Conservation (phyloP, 1,284 basidiomycete genomes). For the Moniliophthora roreri region DNA sequence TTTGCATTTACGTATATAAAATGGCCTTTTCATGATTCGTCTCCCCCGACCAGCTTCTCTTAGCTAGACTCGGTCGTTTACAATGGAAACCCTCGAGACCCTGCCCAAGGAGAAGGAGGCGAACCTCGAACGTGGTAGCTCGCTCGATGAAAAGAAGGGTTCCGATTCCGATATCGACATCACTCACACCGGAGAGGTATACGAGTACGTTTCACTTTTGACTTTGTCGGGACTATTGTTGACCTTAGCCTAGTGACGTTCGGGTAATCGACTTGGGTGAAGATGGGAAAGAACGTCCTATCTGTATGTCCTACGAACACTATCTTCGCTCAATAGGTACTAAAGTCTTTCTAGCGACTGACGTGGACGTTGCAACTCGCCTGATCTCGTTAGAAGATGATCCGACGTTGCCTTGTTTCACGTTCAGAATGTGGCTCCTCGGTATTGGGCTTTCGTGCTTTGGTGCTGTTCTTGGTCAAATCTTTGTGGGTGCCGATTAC, state of each 20-base stretch:
- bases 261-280: slow-evolving; percentile 1
- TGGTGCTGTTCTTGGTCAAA: slow-evolving; percentile 47
- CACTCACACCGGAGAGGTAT: not conserved
- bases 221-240: slow-evolving; percentile 22
- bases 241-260: not conserved
- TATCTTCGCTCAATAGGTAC: slow-evolving; percentile 37
- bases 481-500: slow-evolving; percentile 19
- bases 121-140: slow-evolving; percentile 18
- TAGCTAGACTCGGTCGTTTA: not conserved
- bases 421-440: slow-evolving; percentile 58
- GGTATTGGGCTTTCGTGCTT: slow-evolving; percentile 62
- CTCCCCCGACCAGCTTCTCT: no score
- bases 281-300: slow-evolving; percentile 23
- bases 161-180: slow-evolving; percentile 13
- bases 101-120: not conserved
- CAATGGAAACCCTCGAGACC: slow-evolving; percentile 6
- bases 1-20: no score
- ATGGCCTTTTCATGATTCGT: no score
- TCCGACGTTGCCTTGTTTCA: slow-evolving; percentile 54
- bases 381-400: slow-evolving; percentile 58
- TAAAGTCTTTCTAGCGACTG: slow-evolving; percentile 30
- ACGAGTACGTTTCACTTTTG: slow-evolving; percentile 6
- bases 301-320: slow-evolving; percentile 23
- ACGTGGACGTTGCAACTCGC: slow-evolving; percentile 45
- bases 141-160: slow-evolving; percentile 27